Conservation (phyloP, 148 eudicot genomes). For the Mesembryanthemum crystallinum region DNA sequence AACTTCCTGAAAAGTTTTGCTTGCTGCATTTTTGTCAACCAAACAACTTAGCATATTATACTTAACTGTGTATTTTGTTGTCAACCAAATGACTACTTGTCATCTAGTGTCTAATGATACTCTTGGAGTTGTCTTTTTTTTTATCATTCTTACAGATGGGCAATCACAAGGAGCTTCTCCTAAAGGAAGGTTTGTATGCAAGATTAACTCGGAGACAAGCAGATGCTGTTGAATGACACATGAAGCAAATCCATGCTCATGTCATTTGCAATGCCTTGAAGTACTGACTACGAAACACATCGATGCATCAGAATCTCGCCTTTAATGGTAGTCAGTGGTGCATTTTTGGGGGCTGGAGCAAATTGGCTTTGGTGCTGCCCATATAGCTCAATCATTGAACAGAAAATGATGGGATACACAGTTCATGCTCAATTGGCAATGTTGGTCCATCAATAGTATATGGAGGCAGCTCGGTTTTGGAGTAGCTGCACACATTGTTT, state of each 20-base stretch:
- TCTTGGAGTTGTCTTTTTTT: neutral
- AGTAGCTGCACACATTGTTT: constrained; percentile 22
- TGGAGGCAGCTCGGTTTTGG: constrained; percentile 31
- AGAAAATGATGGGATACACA: neutral
- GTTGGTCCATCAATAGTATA: neutral
- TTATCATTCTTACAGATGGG: constrained; percentile 54
- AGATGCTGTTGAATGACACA: constrained; percentile 65
- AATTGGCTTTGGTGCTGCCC: neutral
- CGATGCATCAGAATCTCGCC: neutral
- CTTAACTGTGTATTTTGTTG: too few species aligned
- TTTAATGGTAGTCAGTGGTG: constrained; percentile 3
- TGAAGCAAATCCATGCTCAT: neutral
- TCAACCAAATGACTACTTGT: neutral
- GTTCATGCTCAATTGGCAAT: neutral
- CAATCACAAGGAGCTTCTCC: constrained; percentile 71
- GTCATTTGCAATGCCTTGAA: neutral
- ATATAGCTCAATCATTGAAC: neutral
- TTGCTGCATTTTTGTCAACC: too few species aligned
- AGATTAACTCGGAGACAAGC: constrained; percentile 77
- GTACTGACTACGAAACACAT: neutral
- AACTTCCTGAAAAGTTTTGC: too few species aligned
- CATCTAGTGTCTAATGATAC: neutral
- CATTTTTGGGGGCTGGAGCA: constrained; percentile 5
- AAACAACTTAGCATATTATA: too few species aligned
- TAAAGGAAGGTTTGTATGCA: constrained; percentile 79